Evolutionary conservation across 2,329 filamentous ascomycete genomes (phyloP), one percentile per base, ranked within the genome.

Genomic region (Fusarium nurragi): DNA sequence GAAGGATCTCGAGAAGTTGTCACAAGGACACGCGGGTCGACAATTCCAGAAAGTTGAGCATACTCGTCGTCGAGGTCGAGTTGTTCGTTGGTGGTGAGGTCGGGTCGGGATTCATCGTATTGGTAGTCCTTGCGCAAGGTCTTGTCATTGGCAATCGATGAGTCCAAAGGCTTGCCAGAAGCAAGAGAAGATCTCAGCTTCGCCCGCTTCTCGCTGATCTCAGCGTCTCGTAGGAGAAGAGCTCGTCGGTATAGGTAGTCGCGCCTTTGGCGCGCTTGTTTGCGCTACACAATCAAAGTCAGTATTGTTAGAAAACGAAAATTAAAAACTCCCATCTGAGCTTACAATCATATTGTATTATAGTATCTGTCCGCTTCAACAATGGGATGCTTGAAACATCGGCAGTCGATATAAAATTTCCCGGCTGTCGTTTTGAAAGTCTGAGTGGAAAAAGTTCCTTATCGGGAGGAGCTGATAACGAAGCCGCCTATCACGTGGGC

Each of bases 1-100:
- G 90, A 94, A 19, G 95, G 94, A 68, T 94, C 91, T 73, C 95
- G 87, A 41, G 91, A 95, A 5, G 95, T 99, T 22, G 94, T 97
- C 47, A 97, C 92, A 8, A 98, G 85, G 5, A 97, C 89, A 50
- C 94, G 86, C 8, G 94, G 93, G 69, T 98, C 95, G 34, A 95
- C 87, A 36, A 98, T 88, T 28, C 95, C 95, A n/a, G 91, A 95
- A 1, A 97, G 86, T 68, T 94, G 88, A 22, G 90, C 88, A 76
- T 97, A 98, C 79, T 98, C 94, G 73, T 97, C 92, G 74, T 96
- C 92, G 19, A 96, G 79, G 53, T 92, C 90, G 18, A 93, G 78
- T 75, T 90, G 84, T 55, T 93, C 89, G 55, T 92, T 85, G 18
- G 83, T 81, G 4, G 83, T 88, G 52, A 88, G 80, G 70, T 93